A percentile compares a stretch with the other conserved stretches of the same genome.
phyloP scores from a whole-genome alignment of 1,139 yeast species.

The Spathaspora sp. region DNA sequence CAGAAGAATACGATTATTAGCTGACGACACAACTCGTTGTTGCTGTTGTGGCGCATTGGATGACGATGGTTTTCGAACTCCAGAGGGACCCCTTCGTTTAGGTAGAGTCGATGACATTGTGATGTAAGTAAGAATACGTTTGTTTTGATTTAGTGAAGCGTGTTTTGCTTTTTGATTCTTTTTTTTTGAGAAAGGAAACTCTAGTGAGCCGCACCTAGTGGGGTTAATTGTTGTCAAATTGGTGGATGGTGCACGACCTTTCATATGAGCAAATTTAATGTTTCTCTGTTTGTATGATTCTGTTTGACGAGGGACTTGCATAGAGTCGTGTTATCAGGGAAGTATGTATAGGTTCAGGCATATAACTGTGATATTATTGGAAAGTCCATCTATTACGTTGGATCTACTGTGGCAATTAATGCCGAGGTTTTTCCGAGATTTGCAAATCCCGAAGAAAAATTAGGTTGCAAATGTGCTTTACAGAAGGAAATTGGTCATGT shows the following conservation, averaged over 20 bases:
- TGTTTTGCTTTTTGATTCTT: not conserved
- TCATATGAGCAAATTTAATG: no score
- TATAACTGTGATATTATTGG: no score
- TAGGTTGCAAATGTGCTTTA: not conserved
- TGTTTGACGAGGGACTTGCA: no score
- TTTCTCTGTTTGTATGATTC: no score
- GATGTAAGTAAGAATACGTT: not conserved
- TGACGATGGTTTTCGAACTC: not conserved
- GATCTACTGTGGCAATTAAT: not conserved
- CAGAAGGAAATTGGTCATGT: no score
- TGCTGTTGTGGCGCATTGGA: not conserved
- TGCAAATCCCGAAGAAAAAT: not conserved
- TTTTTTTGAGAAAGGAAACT: not conserved
- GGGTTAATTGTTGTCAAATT: not conserved
- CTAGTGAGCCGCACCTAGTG: not conserved
- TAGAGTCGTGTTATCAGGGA: no score
- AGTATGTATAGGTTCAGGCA: no score
- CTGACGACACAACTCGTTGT: not conserved
- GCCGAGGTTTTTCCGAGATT: not conserved
- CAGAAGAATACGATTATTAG: not conserved
- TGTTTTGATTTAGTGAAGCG: constrained; percentile 3
- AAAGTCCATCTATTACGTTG: no score
- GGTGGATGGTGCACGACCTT: not conserved
- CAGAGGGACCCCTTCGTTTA: not conserved
- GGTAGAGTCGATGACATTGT: not conserved